phyloP scores from a whole-genome alignment of 2,329 filamentous ascomycete species.

The Aureobasidium vineae region DNA sequence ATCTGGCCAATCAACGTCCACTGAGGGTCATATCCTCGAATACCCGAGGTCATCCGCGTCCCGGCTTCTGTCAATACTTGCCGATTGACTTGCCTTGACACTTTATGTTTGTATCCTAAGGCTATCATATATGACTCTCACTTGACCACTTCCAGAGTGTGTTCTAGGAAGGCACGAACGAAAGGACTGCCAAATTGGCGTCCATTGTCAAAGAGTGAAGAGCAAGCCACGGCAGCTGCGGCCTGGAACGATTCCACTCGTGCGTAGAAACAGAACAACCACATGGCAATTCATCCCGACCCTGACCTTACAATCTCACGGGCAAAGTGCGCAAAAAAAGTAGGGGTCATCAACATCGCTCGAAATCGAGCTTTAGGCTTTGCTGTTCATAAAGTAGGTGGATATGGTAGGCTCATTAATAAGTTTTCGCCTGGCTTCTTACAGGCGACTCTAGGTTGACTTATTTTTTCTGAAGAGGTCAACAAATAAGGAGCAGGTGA shows the following conservation, averaged over 20 bases:
- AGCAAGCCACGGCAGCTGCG: not conserved
- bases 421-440: not conserved
- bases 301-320: not conserved
- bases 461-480: no score
- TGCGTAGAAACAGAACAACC: not conserved
- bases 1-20: conserved; percentile 15
- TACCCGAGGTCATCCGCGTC: not conserved
- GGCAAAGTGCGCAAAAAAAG: not conserved
- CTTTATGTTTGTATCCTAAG: not conserved
- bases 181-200: not conserved
- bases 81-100: conserved; percentile 15
- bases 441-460: not conserved
- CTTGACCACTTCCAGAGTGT: not conserved
- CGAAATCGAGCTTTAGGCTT: not conserved
- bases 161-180: not conserved
- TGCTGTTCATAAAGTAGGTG: not conserved
- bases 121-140: no score
- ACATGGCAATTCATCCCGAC: not conserved
- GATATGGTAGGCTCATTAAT: not conserved
- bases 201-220: not conserved
- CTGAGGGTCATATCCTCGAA: conserved; percentile 1
- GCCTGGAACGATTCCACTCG: not conserved
- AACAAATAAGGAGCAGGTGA: no score
- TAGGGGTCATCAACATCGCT: not conserved
- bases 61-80: conserved; percentile 16